Evolutionary conservation across 225 moss, liverwort and hornwort species (phyloP).

Genomic region (Pseudoscleropodium purum): DNA sequence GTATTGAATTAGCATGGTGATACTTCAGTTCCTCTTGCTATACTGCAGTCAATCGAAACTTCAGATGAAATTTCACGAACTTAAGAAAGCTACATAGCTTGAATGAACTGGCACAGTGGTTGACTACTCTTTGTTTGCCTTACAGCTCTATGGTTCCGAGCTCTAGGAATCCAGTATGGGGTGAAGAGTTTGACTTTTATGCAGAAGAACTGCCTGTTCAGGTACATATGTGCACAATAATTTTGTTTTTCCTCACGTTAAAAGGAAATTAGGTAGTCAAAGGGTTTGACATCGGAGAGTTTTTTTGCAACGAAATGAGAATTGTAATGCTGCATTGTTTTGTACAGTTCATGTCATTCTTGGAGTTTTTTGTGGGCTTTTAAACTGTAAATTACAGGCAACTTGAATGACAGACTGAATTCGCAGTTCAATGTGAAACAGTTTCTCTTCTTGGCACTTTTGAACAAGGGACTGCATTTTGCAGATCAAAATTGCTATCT

Average conservation of each 20-base stretch:
- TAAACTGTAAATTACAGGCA: not conserved
- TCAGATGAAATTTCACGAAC: not conserved
- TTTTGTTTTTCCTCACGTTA: not conserved
- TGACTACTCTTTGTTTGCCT: not conserved
- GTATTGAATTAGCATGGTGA: not conserved
- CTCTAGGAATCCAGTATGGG: conserved; percentile 86
- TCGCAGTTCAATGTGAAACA: not conserved
- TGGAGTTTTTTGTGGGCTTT: not conserved
- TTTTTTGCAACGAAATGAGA: not conserved
- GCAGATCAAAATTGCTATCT: conserved; percentile 72
- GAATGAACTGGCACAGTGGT: not conserved
- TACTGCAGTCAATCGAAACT: not conserved
- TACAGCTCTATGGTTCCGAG: conserved; percentile 83
- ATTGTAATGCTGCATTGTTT: not conserved
- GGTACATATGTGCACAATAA: conserved; percentile 19
- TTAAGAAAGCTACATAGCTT: not conserved
- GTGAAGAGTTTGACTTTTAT: conserved; percentile 91
- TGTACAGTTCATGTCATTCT: not conserved
- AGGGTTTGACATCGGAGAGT: not conserved
- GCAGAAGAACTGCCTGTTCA: conserved; percentile 80
- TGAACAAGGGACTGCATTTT: not conserved
- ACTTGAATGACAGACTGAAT: not conserved
- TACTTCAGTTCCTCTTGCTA: not conserved
- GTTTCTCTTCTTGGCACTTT: not conserved
- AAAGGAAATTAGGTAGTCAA: not conserved